These are phyloP conservation scores for Dentipellis sp. DNA, from an alignment of 768 basidiomycete genomes.

Conservation along the genomic window DNA sequence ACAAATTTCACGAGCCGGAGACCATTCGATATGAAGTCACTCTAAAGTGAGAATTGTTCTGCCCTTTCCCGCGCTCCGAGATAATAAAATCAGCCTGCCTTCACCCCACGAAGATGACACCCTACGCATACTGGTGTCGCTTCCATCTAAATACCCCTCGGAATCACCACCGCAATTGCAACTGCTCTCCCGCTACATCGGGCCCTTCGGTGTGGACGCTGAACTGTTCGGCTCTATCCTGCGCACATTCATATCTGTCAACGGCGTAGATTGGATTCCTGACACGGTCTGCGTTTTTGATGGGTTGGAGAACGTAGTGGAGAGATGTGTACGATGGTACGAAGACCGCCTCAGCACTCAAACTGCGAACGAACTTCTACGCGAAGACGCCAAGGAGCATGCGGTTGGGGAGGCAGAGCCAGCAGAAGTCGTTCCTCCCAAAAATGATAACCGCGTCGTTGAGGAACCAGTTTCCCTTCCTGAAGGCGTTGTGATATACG, in stretches of 20 bases:
- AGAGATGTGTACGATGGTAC: slow-evolving; percentile 63
- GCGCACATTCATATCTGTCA: slow-evolving; percentile 70
- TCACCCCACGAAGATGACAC: slow-evolving; percentile 31
- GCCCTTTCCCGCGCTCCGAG: not conserved
- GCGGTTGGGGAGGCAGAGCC: not conserved
- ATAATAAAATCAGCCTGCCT: slow-evolving; percentile 30
- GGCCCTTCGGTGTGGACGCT: slow-evolving; percentile 67
- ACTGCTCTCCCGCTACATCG: slow-evolving; percentile 76
- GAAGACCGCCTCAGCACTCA: slow-evolving; percentile 50
- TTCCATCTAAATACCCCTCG: slow-evolving; percentile 50
- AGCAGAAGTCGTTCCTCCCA: not conserved
- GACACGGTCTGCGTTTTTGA: slow-evolving; percentile 82
- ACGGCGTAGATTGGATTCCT: slow-evolving; percentile 67
- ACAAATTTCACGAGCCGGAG: slow-evolving; percentile 14
- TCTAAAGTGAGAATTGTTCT: slow-evolving; percentile 42
- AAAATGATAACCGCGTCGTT: not conserved
- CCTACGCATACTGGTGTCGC: slow-evolving; percentile 31
- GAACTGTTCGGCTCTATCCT: slow-evolving; percentile 68
- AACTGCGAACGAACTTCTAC: slow-evolving; percentile 42
- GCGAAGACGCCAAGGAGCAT: slow-evolving; percentile 35
- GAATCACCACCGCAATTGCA: slow-evolving; percentile 72
- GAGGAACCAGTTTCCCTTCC: slow-evolving; percentile 28
- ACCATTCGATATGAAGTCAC: slow-evolving; percentile 57
- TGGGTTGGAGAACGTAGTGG: slow-evolving; percentile 68
- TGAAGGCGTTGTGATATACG: slow-evolving; percentile 53